These are phyloP conservation scores for Alloteropsis semialata DNA, from an alignment of 176 grass and related monocot species.

Conservation along the genomic window DNA sequence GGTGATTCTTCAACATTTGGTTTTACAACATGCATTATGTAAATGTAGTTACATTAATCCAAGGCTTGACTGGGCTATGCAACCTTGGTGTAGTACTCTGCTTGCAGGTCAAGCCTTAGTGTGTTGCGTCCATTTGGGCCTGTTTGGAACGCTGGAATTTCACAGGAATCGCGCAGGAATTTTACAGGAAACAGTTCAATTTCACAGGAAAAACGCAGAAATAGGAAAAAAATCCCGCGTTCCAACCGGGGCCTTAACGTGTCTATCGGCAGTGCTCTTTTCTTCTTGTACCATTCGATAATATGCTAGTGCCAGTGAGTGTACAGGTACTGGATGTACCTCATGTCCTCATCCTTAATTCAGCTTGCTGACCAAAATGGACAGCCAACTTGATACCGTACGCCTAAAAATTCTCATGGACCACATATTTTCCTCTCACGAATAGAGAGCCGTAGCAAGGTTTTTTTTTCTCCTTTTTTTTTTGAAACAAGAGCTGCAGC, in stretches of 20 bases:
- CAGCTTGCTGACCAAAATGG: not conserved
- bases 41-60: not conserved
- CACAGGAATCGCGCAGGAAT: too few relatives aligned
- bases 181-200: too few relatives aligned
- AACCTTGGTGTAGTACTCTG: not conserved
- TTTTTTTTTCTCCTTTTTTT: too few relatives aligned
- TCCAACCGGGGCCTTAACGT: too few relatives aligned
- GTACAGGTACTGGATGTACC: not conserved
- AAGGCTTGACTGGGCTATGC: not conserved
- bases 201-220: too few relatives aligned
- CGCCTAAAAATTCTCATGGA: not conserved
- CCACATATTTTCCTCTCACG: not conserved
- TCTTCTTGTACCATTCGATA: not conserved
- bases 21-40: not conserved
- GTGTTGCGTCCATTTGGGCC: not conserved
- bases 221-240: too few relatives aligned
- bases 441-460: too few relatives aligned
- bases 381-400: not conserved
- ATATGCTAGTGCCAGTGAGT: not conserved
- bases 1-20: not conserved
- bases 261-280: not conserved
- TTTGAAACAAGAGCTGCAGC: too few relatives aligned
- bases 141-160: too few relatives aligned
- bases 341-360: not conserved
- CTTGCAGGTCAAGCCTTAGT: not conserved